Evolutionary conservation across 2,329 filamentous ascomycete species (phyloP), one percentile per base, ranked within the genome.

Genomic region (Venturia nashicola): DNA sequence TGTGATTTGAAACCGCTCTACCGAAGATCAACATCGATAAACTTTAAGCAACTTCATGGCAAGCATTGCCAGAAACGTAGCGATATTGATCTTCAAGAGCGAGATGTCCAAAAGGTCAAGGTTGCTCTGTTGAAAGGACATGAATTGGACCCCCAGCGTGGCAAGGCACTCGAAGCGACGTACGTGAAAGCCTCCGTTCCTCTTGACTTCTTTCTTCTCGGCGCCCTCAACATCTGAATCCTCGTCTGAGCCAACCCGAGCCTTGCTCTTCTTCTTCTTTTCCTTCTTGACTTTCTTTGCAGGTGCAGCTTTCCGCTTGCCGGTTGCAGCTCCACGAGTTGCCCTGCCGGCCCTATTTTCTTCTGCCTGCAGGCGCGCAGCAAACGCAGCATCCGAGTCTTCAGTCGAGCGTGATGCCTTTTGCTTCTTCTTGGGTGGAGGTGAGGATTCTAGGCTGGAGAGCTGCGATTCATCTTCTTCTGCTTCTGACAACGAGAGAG

Each of bases 131-230:
- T 42, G 40, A 42, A 12, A 42, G 8, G 40, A 16, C 40, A 42
- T 42, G 40, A 12, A 42, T 16, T 42, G 14, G 14, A 42, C 8
- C 8, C 40, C 40, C 11, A 12, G 40, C 36, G 40, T 42, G 40
- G 11, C 12, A 61, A 20, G 40, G 27, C 11, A 62, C 48, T 7
- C 8, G 48, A 43, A 65, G 43, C 43, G 43, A 76, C 83, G 71
- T 78, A 87, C 86, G 72, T 97, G 91, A 72, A 99, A 99, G 3
- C 92, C 94, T 43, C 92, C 89, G 71, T 92, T 96, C 68, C 89
- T 86, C 67, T 84, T 85, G 23, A 84, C 81, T 70, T 85, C 83
- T 78, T 90, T 83, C 73, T 84, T 88, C 69, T 83, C 82, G 12
- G 74, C 76, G 67, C 82, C 77, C 64, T 83, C 77, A 74, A 85